These are phyloP conservation scores for Candida piceae DNA, from an alignment of 805 yeast species.

Conservation along the genomic window DNA sequence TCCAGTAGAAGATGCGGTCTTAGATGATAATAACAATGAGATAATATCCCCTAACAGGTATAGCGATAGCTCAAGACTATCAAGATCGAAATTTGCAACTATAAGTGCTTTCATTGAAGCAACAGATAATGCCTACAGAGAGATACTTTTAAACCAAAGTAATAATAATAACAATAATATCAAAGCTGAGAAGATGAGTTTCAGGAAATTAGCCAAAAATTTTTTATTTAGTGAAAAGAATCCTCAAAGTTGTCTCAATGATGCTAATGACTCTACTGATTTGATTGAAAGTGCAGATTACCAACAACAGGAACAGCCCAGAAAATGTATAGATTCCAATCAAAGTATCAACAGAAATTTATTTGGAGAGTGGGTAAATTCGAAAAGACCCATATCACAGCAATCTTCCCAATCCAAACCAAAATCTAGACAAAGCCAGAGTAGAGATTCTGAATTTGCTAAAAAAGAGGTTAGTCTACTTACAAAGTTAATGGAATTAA, in stretches of 20 bases:
- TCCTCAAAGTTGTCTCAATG: no score
- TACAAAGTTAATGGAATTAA: conserved; percentile 16
- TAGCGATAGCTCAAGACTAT: conserved; percentile 8
- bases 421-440: neutral
- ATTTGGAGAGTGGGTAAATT: conserved; percentile 13
- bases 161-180: neutral
- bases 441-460: conserved; percentile 4
- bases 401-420: conserved; percentile 1
- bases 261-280: no score
- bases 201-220: conserved; percentile 23
- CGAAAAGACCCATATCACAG: conserved; percentile 9
- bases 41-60: no score
- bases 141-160: no score
- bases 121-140: conserved; percentile 7
- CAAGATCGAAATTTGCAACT: conserved; percentile 15
- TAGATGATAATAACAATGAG: no score
- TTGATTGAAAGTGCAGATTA: no score
- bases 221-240: conserved; percentile 16
- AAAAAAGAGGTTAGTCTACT: conserved; percentile 16
- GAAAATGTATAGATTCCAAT: conserved; percentile 10
- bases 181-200: conserved; percentile 20
- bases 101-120: conserved; percentile 17
- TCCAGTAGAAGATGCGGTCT: no score
- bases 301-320: no score
- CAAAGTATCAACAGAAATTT: conserved; percentile 12